Base-by-base conservation (phyloP, 1,139 yeast species). In the Hyphopichia pseudoburtonii region DNA sequence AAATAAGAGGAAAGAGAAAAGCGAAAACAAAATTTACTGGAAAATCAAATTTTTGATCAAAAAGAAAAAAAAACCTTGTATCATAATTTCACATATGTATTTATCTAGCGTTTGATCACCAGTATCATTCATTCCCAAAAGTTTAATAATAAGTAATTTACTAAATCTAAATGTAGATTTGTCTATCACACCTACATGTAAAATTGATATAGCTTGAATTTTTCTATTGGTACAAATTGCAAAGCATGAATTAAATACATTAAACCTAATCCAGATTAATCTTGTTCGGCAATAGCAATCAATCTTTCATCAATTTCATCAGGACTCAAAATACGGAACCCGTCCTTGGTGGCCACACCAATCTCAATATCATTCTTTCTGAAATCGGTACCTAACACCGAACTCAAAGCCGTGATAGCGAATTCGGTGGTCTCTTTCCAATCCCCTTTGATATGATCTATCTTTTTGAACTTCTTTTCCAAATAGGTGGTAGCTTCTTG, bases 281-380 rank as follows among this genome's bases (percentile, higher is more conserved):
- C 98, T 66, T 87, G 92, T 66, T 92, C 98, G 37, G 98, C 97
- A 60, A 92, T 88, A 17, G 96, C 78, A 28, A 90, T 86, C 56
- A 92, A 73, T 56, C 98, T 76, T 64, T 88, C 96, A 60, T 92
- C 98, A 53, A 92, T 89, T 62, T 92, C 95, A 33, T 88, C 96
- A 7, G 85, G 76, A 11, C 82, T 71, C 55, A 92, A 76, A 33
- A 80, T 74, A 49, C 82, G 76, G 68, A 92, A 92, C 31, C 71
- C 77, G n/a, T 70, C 80, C 34, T 63, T 66, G 6, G 87, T 76
- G 24, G 95, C 96, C 34, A 92, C 86, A 34, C 97, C 98, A 46
- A 92, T 77, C 65, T 92, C 98, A 42, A 92, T 71, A 60, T 92
- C 98, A 54, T 85, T 84, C 64, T 89, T 90, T 54, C 96, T 79